Base-by-base conservation (phyloP, 148 eudicot species). In the Arctostaphylos glauca region DNA sequence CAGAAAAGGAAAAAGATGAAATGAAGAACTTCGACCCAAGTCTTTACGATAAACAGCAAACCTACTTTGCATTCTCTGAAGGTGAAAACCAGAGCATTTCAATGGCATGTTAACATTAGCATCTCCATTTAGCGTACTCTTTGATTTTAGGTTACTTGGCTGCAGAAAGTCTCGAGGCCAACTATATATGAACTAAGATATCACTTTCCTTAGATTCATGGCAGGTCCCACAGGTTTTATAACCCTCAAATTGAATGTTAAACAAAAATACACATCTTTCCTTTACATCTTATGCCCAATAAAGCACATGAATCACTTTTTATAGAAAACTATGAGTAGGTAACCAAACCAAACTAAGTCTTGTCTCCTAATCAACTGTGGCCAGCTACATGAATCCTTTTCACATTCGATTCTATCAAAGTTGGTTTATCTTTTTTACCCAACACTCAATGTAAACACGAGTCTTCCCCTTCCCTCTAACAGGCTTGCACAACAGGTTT, bases 21-120 rank as follows among this genome's bases (percentile, higher is more conserved):
- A 68, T 7, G 16, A 53, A 10, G 48, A 68, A 81, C 62, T 68
- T 50, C 76, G n/a, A n/a, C 25, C 75, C 13, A 50, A 80, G 59
- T 31, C 31, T 16, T 47, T 16, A 31, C 3, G 74, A n/a, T 13
- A 49, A 58, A 78, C 18, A n/a, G 21, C 81, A 80, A 66, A 66
- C 56, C 15, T 9, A 49, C 60, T 67, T 80, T 67, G 75, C 58
- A 25, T 23, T 12, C 67, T 58, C 46, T 43, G 50, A 19, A 41
- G 46, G 38, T 44, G 31, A n/a, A 56, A 55, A 58, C 50, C 50
- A 55, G 50, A 58, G 18, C 15, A 77, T 2, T 41, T 78, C 19
- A 78, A 21, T 19, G 43, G 15, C 14, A 31, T 41, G 25, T 31
- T 19, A 21, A 56, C 9, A 23, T 49, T 23, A 43, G 50, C 49